A percentile compares a stretch with the other conserved stretches of the same genome.
These are phyloP conservation scores for Cladophialophora immunda DNA, from an alignment of 2,329 filamentous ascomycete genomes.

Conservation along the genomic window DNA sequence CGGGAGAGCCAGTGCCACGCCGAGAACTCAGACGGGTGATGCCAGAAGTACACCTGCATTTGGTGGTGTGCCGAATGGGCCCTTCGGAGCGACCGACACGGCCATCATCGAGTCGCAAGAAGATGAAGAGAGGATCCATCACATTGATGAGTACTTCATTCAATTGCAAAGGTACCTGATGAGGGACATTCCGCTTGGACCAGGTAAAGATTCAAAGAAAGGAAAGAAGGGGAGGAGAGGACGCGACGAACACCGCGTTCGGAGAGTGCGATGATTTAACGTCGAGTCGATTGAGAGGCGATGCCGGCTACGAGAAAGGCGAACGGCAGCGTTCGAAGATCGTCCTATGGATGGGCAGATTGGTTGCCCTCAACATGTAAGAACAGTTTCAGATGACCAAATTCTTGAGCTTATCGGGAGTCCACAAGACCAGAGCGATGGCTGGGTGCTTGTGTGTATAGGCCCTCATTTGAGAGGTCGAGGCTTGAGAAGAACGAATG, in stretches of 20 bases:
- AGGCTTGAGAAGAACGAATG: constrained; percentile 3
- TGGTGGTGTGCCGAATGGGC: constrained; percentile 24
- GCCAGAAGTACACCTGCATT: constrained; percentile 29
- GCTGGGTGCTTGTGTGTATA: not conserved
- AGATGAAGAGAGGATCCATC: constrained; percentile 57
- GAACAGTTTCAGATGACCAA: not conserved
- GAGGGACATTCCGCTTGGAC: constrained; percentile 57
- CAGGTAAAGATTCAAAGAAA: constrained; percentile 53
- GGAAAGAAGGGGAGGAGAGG: constrained; percentile 58
- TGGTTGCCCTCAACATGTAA: not conserved
- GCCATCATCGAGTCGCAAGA: constrained; percentile 52
- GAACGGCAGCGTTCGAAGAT: not conserved
- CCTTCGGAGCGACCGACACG: constrained; percentile 41
- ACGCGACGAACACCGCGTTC: constrained; percentile 57
- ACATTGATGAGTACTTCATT: constrained; percentile 80
- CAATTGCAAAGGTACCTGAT: constrained; percentile 70
- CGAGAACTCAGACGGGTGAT: constrained; percentile 42
- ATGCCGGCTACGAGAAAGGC: not conserved
- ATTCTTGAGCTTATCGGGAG: not conserved
- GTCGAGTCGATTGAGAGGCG: not conserved
- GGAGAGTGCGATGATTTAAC: constrained; percentile 39
- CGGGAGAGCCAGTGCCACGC: constrained; percentile 52
- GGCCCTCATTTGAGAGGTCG: not conserved
- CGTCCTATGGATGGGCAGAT: not conserved
- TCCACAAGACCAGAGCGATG: not conserved